These are phyloP conservation scores for Tetradesmus lagerheimii DNA, from an alignment of 139 green algal species.

Conservation along the genomic window DNA sequence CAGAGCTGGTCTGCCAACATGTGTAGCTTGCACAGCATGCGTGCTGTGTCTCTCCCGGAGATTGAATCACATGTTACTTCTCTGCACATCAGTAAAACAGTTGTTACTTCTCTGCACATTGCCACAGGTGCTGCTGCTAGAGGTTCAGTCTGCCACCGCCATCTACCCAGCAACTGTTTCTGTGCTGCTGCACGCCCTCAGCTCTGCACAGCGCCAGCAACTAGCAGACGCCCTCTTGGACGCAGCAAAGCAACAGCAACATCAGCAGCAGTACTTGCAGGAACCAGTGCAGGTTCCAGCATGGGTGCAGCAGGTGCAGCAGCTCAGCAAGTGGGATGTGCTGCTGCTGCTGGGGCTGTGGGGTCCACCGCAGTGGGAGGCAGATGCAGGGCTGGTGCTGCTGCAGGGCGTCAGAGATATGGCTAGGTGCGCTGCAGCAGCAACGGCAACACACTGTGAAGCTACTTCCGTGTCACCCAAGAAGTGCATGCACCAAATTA, in stretches of 20 bases:
- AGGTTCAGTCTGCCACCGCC: constrained; percentile 8
- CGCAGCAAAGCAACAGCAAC: neutral
- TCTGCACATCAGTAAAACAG: too few relatives aligned
- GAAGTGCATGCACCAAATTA: too few relatives aligned
- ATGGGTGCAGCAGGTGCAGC: constrained; percentile 27
- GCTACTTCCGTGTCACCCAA: too few relatives aligned
- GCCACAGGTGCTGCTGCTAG: neutral
- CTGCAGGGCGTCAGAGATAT: neutral
- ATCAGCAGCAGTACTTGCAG: constrained; percentile 19
- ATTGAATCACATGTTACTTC: too few relatives aligned
- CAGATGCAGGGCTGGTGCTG: constrained; percentile 9
- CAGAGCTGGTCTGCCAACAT: too few relatives aligned
- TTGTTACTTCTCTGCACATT: too few relatives aligned
- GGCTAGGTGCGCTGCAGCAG: constrained; percentile 13
- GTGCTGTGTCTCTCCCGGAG: too few relatives aligned
- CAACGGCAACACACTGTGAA: too few relatives aligned
- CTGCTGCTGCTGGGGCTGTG: constrained; percentile 24
- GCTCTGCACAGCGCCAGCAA: neutral
- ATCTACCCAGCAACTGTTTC: neutral
- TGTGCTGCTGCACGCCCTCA: constrained; percentile 4
- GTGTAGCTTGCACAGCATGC: too few relatives aligned
- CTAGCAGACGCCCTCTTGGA: neutral
- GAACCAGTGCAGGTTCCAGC: neutral
- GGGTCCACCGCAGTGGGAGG: constrained; percentile 5
- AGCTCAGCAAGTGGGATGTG: constrained; percentile 22